Conservation (phyloP, 495 filamentous ascomycete genomes). For the Astrocystis sublimbata region DNA sequence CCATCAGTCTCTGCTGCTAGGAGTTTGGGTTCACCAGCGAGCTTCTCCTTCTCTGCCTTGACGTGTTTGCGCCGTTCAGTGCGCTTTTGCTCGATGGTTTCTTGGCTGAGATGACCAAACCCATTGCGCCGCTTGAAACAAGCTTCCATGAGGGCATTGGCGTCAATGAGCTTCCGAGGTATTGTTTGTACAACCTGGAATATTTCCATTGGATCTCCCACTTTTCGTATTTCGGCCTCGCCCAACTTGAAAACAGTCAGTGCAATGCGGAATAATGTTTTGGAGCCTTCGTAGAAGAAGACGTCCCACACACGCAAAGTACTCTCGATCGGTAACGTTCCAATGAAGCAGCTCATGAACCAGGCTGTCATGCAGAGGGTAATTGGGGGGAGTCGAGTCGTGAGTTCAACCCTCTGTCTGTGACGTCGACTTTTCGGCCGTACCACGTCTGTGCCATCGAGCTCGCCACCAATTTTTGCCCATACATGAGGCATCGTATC, state of each 20-base stretch:
- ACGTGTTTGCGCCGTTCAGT: constrained; percentile 55
- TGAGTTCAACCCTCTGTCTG: constrained; percentile 32
- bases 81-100: constrained; percentile 61
- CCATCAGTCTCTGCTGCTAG: constrained; percentile 23
- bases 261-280: constrained; percentile 92
- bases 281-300: constrained; percentile 93
- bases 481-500: constrained; percentile 86
- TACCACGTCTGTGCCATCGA: constrained; percentile 54
- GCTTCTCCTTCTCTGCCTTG: constrained; percentile 43
- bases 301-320: constrained; percentile 92
- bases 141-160: constrained; percentile 75
- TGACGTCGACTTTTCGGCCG: constrained; percentile 40
- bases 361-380: constrained; percentile 93
- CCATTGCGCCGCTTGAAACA: constrained; percentile 79
- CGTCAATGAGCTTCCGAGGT: constrained; percentile 77
- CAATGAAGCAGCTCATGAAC: constrained; percentile 98
- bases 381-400: constrained; percentile 76
- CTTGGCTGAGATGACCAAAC: constrained; percentile 76
- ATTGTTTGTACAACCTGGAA: constrained; percentile 94
- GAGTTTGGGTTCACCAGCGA: constrained; percentile 24
- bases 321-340: constrained; percentile 86
- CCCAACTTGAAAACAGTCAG: constrained; percentile 91
- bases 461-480: constrained; percentile 80
- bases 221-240: constrained; percentile 75
- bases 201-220: constrained; percentile 90